Evolutionary conservation across 2,329 filamentous ascomycete species (phyloP).

Genomic region (Botrytis sinoallii): DNA sequence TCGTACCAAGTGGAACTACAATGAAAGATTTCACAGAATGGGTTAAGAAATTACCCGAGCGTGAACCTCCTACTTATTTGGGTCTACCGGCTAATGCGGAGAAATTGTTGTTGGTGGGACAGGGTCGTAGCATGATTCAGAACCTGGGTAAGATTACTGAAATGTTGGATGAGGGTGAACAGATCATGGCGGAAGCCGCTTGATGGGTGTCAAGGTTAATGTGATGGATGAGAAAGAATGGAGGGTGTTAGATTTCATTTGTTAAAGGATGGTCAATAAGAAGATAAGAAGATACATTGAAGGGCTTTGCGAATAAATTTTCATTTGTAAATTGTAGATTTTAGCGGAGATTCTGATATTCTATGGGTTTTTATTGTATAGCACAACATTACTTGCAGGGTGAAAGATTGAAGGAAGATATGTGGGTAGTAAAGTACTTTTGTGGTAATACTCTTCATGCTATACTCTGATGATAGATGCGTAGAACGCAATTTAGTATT

Average conservation of each 20-base stretch:
- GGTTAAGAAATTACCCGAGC: slow-evolving; percentile 89
- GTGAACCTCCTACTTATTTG: slow-evolving; percentile 92
- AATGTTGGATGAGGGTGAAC: slow-evolving; percentile 89
- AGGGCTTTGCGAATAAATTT: neutral
- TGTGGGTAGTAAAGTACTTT: neutral
- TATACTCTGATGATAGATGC: neutral
- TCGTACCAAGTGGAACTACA: slow-evolving; percentile 75
- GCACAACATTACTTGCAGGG: neutral
- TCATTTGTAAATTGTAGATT: slow-evolving; percentile 3
- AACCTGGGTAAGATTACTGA: slow-evolving; percentile 83
- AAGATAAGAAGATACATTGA: neutral
- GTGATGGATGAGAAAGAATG: neutral
- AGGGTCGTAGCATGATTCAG: slow-evolving; percentile 79
- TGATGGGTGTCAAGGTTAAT: slow-evolving; percentile 18
- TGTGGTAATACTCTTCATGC: neutral
- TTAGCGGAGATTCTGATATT: neutral
- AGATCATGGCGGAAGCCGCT: slow-evolving; percentile 68
- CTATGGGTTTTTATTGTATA: neutral
- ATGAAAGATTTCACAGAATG: slow-evolving; percentile 85
- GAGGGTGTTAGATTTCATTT: neutral
- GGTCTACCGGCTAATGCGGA: slow-evolving; percentile 94
- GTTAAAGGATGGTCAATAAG: neutral
- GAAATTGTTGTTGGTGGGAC: slow-evolving; percentile 85
- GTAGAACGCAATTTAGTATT: neutral
- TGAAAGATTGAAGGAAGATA: neutral